Percentiles rank a stretch among this genome's conserved stretches.
These are phyloP conservation scores for Botrytis cinerea DNA, from an alignment of 2,329 filamentous ascomycete species.

Conservation along the genomic window DNA sequence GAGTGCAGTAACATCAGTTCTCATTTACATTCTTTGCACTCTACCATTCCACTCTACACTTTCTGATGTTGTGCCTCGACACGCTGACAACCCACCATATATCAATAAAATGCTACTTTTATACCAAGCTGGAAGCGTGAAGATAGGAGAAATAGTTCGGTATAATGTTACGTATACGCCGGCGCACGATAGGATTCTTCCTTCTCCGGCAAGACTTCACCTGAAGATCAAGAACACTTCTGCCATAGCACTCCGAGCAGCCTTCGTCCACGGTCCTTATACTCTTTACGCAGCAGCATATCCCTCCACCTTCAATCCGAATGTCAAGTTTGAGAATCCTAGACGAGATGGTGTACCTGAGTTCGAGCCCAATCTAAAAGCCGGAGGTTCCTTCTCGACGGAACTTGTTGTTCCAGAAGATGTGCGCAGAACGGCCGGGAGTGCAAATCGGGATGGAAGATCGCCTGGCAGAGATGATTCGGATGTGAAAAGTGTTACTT, in stretches of 20 bases:
- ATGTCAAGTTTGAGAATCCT: conserved; percentile 71
- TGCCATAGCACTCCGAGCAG: conserved; percentile 85
- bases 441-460: conserved; percentile 47
- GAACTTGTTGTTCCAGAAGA: conserved; percentile 77
- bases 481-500: conserved; percentile 65
- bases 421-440: conserved; percentile 66
- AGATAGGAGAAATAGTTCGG: conserved; percentile 91
- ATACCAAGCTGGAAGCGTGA: conserved; percentile 87
- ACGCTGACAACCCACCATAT: background rate
- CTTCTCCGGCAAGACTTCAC: conserved; percentile 76
- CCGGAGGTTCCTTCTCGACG: conserved; percentile 83
- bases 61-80: background rate
- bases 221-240: conserved; percentile 92
- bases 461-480: conserved; percentile 42
- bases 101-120: conserved; percentile 75
- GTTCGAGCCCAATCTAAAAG: conserved; percentile 96
- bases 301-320: conserved; percentile 79
- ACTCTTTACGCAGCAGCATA: conserved; percentile 86
- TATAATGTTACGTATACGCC: conserved; percentile 93
- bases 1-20: background rate
- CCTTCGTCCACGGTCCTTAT: conserved; percentile 95
- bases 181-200: conserved; percentile 83
- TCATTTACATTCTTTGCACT: background rate
- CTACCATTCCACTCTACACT: background rate
- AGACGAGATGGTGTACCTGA: conserved; percentile 77